A percentile compares a stretch with the other conserved stretches of the same genome.
Conservation (phyloP, 2,329 filamentous ascomycete genomes). For the Geosmithia morbida region DNA sequence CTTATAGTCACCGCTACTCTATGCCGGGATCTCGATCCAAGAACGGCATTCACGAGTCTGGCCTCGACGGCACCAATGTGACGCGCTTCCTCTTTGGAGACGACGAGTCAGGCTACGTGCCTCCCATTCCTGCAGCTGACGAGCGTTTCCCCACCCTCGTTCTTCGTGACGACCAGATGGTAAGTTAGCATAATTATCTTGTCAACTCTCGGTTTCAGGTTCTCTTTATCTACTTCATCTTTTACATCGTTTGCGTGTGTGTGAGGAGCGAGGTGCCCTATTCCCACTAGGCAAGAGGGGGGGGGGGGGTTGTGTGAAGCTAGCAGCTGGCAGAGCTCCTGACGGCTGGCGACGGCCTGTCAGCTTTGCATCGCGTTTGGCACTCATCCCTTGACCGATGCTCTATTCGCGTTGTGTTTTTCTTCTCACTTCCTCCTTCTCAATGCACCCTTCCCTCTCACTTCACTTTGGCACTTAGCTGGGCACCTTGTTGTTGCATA, state of each 20-base stretch:
- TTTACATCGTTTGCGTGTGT: no score
- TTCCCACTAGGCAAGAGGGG: no score
- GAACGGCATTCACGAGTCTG: constrained; percentile 50
- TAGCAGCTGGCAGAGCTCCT: background rate
- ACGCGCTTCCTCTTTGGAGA: constrained; percentile 77
- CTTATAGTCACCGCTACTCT: constrained; percentile 71
- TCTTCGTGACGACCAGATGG: constrained; percentile 44
- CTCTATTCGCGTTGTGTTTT: background rate
- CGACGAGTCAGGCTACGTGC: constrained; percentile 27
- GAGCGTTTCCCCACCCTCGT: constrained; percentile 81
- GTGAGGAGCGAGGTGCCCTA: no score
- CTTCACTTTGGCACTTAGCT: background rate
- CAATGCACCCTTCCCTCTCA: background rate
- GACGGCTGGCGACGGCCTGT: background rate
- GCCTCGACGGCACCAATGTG: constrained; percentile 72
- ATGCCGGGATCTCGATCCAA: constrained; percentile 73
- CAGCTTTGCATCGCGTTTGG: background rate
- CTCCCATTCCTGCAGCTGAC: constrained; percentile 31
- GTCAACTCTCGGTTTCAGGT: background rate
- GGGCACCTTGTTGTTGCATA: background rate
- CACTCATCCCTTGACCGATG: background rate
- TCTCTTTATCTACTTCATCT: background rate
- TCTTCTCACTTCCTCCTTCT: background rate
- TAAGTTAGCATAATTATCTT: constrained; percentile 20
- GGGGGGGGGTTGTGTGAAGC: background rate